Percentiles rank a stretch among this genome's conserved stretches.
Evolutionary conservation across 2,329 filamentous ascomycete species (phyloP).

Genomic region (Diaporthe helianthi): DNA sequence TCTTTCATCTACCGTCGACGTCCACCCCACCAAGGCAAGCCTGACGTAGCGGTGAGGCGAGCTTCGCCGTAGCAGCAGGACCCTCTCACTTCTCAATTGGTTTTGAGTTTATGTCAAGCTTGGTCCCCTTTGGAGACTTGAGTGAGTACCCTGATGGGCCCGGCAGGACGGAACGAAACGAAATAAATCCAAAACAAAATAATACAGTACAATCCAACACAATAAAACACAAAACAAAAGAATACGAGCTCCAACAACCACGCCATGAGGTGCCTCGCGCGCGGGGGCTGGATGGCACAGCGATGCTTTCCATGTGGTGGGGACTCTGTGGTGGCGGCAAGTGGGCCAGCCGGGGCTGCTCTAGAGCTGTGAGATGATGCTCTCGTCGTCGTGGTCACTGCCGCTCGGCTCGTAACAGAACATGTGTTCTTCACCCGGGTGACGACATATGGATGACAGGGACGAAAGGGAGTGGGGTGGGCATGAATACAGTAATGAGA

Average conservation of each 20-base stretch:
- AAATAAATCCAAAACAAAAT: no score
- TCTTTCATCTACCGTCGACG: slow-evolving; percentile 15
- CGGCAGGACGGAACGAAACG: not conserved
- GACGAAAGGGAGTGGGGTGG: no score
- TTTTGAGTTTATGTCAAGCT: slow-evolving; percentile 7
- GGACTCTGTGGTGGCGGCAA: not conserved
- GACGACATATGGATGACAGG: not conserved
- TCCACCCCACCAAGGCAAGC: not conserved
- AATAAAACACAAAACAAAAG: no score
- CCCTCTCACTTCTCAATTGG: no score
- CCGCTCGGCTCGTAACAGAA: slow-evolving; percentile 4
- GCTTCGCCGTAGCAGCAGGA: slow-evolving; percentile 25
- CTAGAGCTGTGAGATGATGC: not conserved
- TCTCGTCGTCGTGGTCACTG: not conserved
- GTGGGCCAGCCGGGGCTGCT: not conserved
- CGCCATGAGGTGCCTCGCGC: not conserved
- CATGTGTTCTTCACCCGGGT: not conserved
- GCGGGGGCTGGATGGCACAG: not conserved
- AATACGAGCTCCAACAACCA: slow-evolving; percentile 4
- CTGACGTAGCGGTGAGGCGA: slow-evolving; percentile 17
- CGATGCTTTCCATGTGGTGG: slow-evolving; percentile 4
- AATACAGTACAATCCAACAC: no score
- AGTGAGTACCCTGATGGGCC: slow-evolving; percentile 14
- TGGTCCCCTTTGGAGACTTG: not conserved
- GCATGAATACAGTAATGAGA: no score